phyloP scores from a whole-genome alignment of 176 grass and related monocot genomes.

The Elaeis guineensis region DNA sequence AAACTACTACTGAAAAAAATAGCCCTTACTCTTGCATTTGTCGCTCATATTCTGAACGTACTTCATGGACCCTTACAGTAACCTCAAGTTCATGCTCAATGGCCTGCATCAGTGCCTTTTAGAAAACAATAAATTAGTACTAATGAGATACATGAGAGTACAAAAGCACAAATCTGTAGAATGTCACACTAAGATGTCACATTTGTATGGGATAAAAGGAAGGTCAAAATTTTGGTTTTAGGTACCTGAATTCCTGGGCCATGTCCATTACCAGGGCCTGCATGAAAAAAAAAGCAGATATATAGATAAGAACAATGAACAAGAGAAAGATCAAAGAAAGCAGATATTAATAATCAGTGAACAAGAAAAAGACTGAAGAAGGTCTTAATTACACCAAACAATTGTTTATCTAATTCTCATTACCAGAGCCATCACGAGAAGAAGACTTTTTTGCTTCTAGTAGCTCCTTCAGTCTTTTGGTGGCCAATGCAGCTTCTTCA shows the following conservation, averaged over 20 bases:
- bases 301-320: slow-evolving; percentile 4
- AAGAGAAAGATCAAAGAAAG: slow-evolving; percentile 3
- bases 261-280: slow-evolving; percentile 32
- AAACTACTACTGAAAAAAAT: neutral
- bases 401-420: neutral
- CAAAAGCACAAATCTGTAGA: too few relatives aligned
- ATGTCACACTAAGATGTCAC: too few relatives aligned
- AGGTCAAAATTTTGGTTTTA: slow-evolving; percentile 2
- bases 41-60: slow-evolving; percentile 76
- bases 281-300: neutral
- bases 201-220: neutral
- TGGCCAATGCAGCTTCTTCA: slow-evolving; percentile 77
- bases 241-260: slow-evolving; percentile 66
- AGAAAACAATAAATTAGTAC: neutral
- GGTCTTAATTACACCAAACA: neutral
- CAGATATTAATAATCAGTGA: slow-evolving; percentile 1
- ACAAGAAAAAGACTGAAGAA: neutral
- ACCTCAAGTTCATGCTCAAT: slow-evolving; percentile 93
- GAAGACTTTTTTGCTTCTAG: slow-evolving; percentile 76
- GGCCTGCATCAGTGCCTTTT: slow-evolving; percentile 56
- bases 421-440: slow-evolving; percentile 56
- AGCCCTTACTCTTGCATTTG: slow-evolving; percentile 77
- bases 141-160: too few relatives aligned
- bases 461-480: slow-evolving; percentile 77
- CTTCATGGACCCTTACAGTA: slow-evolving; percentile 66